Conservation (phyloP, 2,329 filamentous ascomycete species). For the Domatiomyces catenatus region DNA sequence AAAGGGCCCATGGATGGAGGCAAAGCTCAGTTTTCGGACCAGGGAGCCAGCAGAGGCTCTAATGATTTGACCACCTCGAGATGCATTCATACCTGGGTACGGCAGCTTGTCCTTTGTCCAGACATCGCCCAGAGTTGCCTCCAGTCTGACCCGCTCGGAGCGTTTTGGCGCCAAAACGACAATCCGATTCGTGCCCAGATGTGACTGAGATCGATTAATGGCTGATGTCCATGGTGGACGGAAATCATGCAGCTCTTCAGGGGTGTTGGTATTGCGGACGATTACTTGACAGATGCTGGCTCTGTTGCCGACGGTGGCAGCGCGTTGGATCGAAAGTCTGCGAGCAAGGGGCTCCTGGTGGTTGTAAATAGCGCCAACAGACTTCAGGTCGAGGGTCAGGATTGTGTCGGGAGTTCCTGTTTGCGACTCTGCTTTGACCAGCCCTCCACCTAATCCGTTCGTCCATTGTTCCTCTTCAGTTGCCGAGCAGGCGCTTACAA, state of each 20-base stretch:
- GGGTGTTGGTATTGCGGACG: conserved; percentile 66
- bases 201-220: conserved; percentile 65
- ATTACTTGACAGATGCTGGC: conserved; percentile 60
- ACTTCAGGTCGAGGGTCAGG: conserved; percentile 55
- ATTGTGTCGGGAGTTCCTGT: conserved; percentile 39
- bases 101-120: conserved; percentile 72
- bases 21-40: conserved; percentile 75
- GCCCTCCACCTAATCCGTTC: conserved; percentile 41
- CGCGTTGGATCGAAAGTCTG: conserved; percentile 58
- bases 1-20: conserved; percentile 63
- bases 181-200: conserved; percentile 53
- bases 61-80: conserved; percentile 54
- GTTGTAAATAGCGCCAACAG: conserved; percentile 60
- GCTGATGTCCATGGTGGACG: conserved; percentile 19
- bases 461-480: conserved; percentile 73
- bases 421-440: conserved; percentile 12
- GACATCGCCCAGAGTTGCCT: conserved; percentile 57
- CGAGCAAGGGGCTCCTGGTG: conserved; percentile 42
- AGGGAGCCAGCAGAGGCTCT: conserved; percentile 68
- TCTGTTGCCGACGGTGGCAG: conserved; percentile 57
- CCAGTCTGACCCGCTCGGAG: conserved; percentile 61
- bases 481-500: conserved; percentile 71
- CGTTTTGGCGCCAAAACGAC: conserved; percentile 59
- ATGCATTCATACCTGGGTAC: conserved; percentile 63
- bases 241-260: conserved; percentile 40